Evolutionary conservation across 2,329 filamentous ascomycete genomes (phyloP), one percentile per base, ranked within the genome.

Genomic region (Diaporthe helianthi): DNA sequence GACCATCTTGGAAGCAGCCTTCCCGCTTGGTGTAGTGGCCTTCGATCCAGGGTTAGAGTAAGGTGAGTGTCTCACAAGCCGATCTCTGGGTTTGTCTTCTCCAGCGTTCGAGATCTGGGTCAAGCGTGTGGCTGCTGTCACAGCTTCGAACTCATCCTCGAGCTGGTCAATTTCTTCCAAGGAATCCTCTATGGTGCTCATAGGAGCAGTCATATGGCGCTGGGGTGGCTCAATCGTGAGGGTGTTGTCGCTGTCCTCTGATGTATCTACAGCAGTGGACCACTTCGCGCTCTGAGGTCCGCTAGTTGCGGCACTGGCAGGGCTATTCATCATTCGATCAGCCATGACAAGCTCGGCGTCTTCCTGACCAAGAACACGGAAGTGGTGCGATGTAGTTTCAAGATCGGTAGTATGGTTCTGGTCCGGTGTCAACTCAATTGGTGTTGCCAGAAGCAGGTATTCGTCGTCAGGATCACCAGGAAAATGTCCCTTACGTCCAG

Each of bases 91-190:
- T 4, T 17, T 65, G 41, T 54, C 52, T 6, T 24, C 61, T 15
- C 54, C 22, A 6, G 31, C 1, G 24, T 64, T 49, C 38, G 41
- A 41, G 17, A 71, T 46, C 7, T 58, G 61, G 41, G 52, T 44
- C 68, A 72, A 3, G 46, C 69, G 65, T 22, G 71, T 55, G 22
- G 71, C 69, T 41, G 68, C 65, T 26, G 55, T 38, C 9, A 89
- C 80, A 2, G 83, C 86, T 72, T 90, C 88, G 12, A 90, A 80
- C 61, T 89, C 83, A 38, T 90, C 88, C 72, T 90, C 87, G 19
- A 90, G 80, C 70, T 82, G 81, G 74, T 90, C 89, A 24, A 90
- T 80, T 71, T 87, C 87, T 75, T 89, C 88, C 10, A 90, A 79
- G 1, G 88, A 90, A 75, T 90, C 88, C 75, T 90, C 89, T 61